Conservation (phyloP, 1,284 basidiomycete species). For the Boletus semigastroideus region DNA sequence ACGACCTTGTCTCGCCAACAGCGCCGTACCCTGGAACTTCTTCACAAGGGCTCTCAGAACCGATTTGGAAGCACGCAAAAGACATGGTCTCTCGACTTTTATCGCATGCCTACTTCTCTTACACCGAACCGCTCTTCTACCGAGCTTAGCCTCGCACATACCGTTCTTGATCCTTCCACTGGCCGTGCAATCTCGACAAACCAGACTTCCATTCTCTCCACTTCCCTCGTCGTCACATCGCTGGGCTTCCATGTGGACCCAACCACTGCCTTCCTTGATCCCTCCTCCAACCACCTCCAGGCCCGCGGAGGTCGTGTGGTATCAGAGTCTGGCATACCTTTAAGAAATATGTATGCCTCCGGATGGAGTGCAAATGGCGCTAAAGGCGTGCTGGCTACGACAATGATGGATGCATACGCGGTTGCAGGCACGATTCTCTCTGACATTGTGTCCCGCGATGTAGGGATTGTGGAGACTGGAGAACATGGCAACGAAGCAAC, state of each 20-base stretch:
- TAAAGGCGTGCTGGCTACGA: conserved; percentile 88
- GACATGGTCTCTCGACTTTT: conserved; percentile 82
- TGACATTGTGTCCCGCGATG: conserved; percentile 41
- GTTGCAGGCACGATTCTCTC: conserved; percentile 70
- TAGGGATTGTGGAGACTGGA: conserved; percentile 21
- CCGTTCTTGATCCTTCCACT: conserved; percentile 50
- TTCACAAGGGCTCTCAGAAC: conserved; percentile 66
- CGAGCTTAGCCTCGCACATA: conserved; percentile 58
- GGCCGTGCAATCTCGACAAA: conserved; percentile 62
- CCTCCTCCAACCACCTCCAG: conserved; percentile 53
- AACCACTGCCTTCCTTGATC: conserved; percentile 51
- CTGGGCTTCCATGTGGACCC: conserved; percentile 86
- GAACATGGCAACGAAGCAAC: conserved; percentile 28
- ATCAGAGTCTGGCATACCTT: conserved; percentile 38
- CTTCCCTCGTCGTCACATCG: conserved; percentile 84
- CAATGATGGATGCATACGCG: conserved; percentile 91
- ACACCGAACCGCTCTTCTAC: conserved; percentile 31
- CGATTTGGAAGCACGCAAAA: conserved; percentile 49
- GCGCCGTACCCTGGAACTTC: conserved; percentile 62
- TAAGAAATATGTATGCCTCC: conserved; percentile 81
- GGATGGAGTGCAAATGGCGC: conserved; percentile 96
- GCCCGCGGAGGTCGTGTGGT: conserved; percentile 54
- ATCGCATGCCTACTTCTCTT: conserved; percentile 66
- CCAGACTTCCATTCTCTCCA: conserved; percentile 49
- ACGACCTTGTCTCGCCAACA: conserved; percentile 60